A percentile compares a stretch with the other conserved stretches of the same genome.
phyloP scores from a whole-genome alignment of 306 rosid species.

The Oemleria cerasiformis region DNA sequence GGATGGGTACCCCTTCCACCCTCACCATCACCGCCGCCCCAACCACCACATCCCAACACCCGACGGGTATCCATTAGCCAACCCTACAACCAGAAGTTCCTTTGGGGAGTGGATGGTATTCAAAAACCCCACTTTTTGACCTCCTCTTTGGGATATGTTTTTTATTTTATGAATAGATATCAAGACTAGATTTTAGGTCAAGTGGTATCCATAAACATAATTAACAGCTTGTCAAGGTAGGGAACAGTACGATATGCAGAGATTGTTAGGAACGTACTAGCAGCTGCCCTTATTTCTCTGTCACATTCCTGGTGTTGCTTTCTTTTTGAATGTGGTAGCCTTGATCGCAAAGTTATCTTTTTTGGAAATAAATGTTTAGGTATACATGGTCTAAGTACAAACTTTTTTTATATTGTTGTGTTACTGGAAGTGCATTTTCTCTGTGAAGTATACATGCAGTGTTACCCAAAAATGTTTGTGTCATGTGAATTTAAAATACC shows the following conservation, averaged over 20 bases:
- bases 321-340: not conserved
- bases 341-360: not conserved
- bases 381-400: constrained; percentile 19
- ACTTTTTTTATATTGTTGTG: too few relatives aligned
- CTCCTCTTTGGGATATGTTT: not conserved
- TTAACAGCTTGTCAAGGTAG: not conserved
- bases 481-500: not conserved
- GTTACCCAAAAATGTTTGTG: too few relatives aligned
- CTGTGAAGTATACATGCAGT: too few relatives aligned
- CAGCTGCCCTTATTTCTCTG: not conserved
- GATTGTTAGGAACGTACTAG: not conserved
- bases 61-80: too few relatives aligned
- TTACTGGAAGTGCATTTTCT: too few relatives aligned
- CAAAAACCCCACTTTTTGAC: not conserved
- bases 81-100: too few relatives aligned
- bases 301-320: not conserved
- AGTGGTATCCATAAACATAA: not conserved
- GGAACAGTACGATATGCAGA: not conserved
- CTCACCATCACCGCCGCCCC: too few relatives aligned
- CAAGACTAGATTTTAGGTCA: not conserved
- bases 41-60: too few relatives aligned
- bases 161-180: not conserved
- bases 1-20: too few relatives aligned
- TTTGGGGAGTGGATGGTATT: too few relatives aligned
- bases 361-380: not conserved